Evolutionary conservation across 768 basidiomycete genomes (phyloP).

Genomic region (Nevesoporus exiguus): DNA sequence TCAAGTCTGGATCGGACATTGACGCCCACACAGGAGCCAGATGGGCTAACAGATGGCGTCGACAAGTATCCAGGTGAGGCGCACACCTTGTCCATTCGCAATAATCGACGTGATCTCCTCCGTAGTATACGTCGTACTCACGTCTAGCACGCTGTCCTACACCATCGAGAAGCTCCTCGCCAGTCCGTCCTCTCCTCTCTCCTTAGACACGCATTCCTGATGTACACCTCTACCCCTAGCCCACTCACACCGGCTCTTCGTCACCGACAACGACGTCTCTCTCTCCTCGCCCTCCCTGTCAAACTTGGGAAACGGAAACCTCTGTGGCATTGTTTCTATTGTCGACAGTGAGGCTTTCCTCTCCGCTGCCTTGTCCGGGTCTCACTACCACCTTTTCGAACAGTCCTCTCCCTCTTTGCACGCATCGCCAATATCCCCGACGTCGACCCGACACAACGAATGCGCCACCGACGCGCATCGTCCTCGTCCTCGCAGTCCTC

Average conservation of each 20-base stretch:
- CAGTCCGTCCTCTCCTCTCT: conserved; percentile 45
- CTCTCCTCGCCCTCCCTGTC: conserved; percentile 49
- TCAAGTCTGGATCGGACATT: neutral
- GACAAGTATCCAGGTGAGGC: conserved; percentile 72
- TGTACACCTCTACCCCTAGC: conserved; percentile 41
- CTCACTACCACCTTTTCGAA: neutral
- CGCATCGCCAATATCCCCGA: conserved; percentile 67
- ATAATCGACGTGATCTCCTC: neutral
- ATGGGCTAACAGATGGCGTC: conserved; percentile 75
- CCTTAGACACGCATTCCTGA: neutral
- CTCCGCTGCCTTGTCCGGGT: neutral
- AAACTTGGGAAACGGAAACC: conserved; percentile 36
- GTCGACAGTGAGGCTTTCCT: conserved; percentile 65
- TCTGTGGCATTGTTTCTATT: conserved; percentile 76
- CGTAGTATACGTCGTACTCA: conserved; percentile 71
- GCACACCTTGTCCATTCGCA: neutral
- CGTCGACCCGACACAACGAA: conserved; percentile 75
- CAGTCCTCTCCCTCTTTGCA: conserved; percentile 79
- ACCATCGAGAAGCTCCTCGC: conserved; percentile 80
- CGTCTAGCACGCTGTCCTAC: conserved; percentile 60
- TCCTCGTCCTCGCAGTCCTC: conserved; percentile 62
- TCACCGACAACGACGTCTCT: conserved; percentile 56
- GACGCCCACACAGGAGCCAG: conserved; percentile 45
- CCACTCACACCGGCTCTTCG: conserved; percentile 75
- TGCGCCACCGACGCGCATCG: conserved; percentile 75